Conservation (phyloP, 305 asterid species). For the Solanum hybrid region DNA sequence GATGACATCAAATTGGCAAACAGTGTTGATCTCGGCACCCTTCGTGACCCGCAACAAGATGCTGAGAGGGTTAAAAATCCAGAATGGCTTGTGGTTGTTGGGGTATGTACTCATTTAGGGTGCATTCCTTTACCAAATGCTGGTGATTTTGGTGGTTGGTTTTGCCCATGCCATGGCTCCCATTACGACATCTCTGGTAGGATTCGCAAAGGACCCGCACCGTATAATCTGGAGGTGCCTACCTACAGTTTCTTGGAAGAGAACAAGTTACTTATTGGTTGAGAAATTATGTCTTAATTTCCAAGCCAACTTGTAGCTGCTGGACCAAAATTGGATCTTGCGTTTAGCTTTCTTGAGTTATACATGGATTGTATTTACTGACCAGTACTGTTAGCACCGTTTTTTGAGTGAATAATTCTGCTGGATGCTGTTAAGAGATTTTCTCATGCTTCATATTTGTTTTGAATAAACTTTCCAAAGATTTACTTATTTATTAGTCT, state of each 20-base stretch:
- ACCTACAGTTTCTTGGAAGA: slow-evolving; percentile 72
- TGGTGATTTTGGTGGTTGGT: slow-evolving; percentile 86
- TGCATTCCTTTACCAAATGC: slow-evolving; percentile 90
- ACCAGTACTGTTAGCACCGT: not conserved
- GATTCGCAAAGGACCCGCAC: slow-evolving; percentile 79
- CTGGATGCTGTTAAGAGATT: slow-evolving; percentile 1
- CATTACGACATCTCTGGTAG: slow-evolving; percentile 82
- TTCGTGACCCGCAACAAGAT: slow-evolving; percentile 78
- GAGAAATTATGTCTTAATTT: slow-evolving; percentile 8
- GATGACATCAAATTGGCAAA: slow-evolving; percentile 65
- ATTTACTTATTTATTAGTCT: not conserved
- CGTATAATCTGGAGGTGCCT: slow-evolving; percentile 73
- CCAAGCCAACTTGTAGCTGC: not conserved
- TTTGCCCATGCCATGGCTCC: slow-evolving; percentile 89
- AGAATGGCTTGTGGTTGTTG: slow-evolving; percentile 72
- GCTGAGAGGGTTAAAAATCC: slow-evolving; percentile 77
- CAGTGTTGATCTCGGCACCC: slow-evolving; percentile 49
- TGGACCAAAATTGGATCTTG: slow-evolving; percentile 7
- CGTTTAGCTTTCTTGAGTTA: not conserved
- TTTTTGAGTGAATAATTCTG: slow-evolving; percentile 3
- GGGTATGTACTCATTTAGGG: slow-evolving; percentile 79
- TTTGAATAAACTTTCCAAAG: not conserved
- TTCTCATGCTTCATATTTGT: not conserved
- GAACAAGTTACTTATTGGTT: slow-evolving; percentile 61
- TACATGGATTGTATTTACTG: not conserved